Conservation (phyloP, 2,329 filamentous ascomycete species). For the Cytospora piceicola region DNA sequence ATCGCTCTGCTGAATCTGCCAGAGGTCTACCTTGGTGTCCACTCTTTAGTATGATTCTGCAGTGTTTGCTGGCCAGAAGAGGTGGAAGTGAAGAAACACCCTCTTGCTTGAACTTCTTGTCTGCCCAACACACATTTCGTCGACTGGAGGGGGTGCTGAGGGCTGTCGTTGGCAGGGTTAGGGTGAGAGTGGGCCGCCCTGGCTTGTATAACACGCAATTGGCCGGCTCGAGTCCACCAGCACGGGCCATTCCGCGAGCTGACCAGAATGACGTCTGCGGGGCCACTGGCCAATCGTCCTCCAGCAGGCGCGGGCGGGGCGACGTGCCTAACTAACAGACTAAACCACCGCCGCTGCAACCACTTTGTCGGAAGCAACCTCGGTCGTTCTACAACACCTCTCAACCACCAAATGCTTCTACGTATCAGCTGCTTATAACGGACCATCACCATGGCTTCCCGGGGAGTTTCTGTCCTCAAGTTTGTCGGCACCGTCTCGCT, state of each 20-base stretch:
- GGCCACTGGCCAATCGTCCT: neutral
- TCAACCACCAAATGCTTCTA: conserved; percentile 18
- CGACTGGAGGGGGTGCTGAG: neutral
- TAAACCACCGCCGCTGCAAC: conserved; percentile 12
- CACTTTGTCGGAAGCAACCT: neutral
- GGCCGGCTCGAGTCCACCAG: neutral
- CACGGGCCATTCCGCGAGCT: neutral
- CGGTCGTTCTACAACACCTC: neutral
- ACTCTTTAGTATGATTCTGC: no score
- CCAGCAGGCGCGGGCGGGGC: neutral
- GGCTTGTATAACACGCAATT: conserved; percentile 2
- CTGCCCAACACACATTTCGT: neutral
- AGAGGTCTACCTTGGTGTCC: no score
- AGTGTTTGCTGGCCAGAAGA: no score
- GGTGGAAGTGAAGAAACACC: no score
- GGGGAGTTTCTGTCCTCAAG: conserved; percentile 78
- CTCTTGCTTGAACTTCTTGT: no score
- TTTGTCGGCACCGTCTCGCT: conserved; percentile 91
- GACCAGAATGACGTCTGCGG: conserved; percentile 1
- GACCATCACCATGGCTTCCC: conserved; percentile 62
- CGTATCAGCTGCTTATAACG: conserved; percentile 16
- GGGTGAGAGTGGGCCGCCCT: neutral
- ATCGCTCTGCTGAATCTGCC: no score
- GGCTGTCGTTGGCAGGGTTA: neutral
- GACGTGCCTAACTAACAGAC: no score